Conservation (phyloP, 164 flowering plant species). For the Umbellularia californica region DNA sequence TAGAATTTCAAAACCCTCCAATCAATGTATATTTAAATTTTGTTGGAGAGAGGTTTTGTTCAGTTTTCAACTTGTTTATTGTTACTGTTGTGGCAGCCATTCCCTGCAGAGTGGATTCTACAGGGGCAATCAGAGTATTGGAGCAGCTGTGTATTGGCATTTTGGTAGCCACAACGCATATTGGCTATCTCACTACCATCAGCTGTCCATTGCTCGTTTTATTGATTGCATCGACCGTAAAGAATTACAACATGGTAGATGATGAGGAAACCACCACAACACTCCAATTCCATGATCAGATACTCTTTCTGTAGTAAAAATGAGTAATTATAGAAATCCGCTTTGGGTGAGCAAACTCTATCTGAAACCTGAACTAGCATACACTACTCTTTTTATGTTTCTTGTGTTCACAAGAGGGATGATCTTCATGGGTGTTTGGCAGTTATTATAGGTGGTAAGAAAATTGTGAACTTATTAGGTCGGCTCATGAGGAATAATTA, state of each 20-base stretch:
- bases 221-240: slow-evolving; percentile 55
- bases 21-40: too few species aligned
- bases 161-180: slow-evolving; percentile 54
- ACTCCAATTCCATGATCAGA: background rate
- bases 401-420: too few species aligned
- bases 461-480: too few species aligned
- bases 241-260: slow-evolving; percentile 37
- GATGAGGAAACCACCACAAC: slow-evolving; percentile 8
- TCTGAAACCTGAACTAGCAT: too few species aligned
- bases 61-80: background rate
- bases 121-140: slow-evolving; percentile 91
- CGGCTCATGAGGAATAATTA: too few species aligned
- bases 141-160: slow-evolving; percentile 93
- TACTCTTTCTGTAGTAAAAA: too few species aligned
- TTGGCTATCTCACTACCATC: slow-evolving; percentile 47
- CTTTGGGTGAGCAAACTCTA: too few species aligned
- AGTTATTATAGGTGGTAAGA: too few species aligned
- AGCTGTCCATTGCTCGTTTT: slow-evolving; percentile 65
- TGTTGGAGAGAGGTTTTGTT: background rate
- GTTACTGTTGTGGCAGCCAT: background rate
- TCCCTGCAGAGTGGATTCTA: slow-evolving; percentile 79
- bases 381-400: too few species aligned
- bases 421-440: too few species aligned
- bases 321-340: too few species aligned
- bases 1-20: too few species aligned